Evolutionary conservation across 1,139 yeast genomes (phyloP).

Genomic region (Trichomonascaceae sp.): DNA sequence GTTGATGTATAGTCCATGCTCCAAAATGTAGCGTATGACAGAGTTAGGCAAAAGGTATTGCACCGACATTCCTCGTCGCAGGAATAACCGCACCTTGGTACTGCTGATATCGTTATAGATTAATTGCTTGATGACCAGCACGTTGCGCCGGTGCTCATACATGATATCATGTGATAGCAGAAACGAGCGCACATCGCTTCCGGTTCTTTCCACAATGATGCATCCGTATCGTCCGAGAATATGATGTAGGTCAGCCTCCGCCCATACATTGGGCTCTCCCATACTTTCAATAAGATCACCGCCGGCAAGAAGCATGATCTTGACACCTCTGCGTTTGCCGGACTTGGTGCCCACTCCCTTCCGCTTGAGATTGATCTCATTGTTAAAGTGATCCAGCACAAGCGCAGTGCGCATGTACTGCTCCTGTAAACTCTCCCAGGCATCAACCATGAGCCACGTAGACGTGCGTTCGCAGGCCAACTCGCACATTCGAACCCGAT

Average conservation of each 20-base stretch:
- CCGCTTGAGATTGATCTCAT: constrained; percentile 79
- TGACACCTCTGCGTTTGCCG: constrained; percentile 75
- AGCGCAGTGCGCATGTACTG: constrained; percentile 88
- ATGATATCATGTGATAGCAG: constrained; percentile 85
- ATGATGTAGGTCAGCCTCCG: constrained; percentile 88
- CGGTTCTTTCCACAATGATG: constrained; percentile 90
- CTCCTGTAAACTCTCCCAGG: constrained; percentile 95
- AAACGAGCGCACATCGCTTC: constrained; percentile 88
- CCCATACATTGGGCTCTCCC: constrained; percentile 99
- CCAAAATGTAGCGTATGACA: constrained; percentile 89
- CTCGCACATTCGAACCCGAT: constrained; percentile 96
- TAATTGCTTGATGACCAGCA: constrained; percentile 85
- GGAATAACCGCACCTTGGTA: constrained; percentile 82
- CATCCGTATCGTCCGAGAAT: constrained; percentile 94
- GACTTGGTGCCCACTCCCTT: constrained; percentile 71
- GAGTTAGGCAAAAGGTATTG: constrained; percentile 89
- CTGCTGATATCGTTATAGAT: constrained; percentile 93
- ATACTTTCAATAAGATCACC: constrained; percentile 94
- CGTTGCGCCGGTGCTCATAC: constrained; percentile 93
- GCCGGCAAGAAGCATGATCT: constrained; percentile 93
- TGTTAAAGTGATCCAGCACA: constrained; percentile 91
- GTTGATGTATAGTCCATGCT: constrained; percentile 69
- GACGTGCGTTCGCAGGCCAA: constrained; percentile 94
- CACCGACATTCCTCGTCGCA: constrained; percentile 92
- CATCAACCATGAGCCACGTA: constrained; percentile 97